A percentile compares a stretch with the other conserved stretches of the same genome.
These are phyloP conservation scores for Trichodelitschia bisporula DNA, from an alignment of 495 filamentous ascomycete genomes.

Conservation along the genomic window DNA sequence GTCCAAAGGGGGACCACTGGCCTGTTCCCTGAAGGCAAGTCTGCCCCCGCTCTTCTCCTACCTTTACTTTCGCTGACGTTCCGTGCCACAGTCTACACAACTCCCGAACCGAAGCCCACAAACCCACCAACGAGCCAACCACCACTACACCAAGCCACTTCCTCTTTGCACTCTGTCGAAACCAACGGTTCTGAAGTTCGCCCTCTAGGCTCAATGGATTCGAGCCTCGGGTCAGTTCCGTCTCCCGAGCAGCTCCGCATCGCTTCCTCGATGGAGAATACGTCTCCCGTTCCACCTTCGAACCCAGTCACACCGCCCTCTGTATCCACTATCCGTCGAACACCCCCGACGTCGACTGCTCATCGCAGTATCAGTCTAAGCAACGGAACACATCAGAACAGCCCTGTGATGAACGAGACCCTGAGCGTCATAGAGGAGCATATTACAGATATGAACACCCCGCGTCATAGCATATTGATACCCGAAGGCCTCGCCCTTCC, in stretches of 20 bases:
- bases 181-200: too few relatives aligned
- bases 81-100: conserved; percentile 16
- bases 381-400: conserved; percentile 17
- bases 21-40: conserved; percentile 71
- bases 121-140: too few relatives aligned
- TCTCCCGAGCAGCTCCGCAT: too few relatives aligned
- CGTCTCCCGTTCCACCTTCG: not conserved
- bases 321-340: conserved; percentile 1
- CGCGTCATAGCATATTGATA: conserved; percentile 29
- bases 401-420: conserved; percentile 88
- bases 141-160: too few relatives aligned
- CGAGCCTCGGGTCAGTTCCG: too few relatives aligned
- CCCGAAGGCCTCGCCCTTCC: conserved; percentile 22
- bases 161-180: too few relatives aligned
- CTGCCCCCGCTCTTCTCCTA: not conserved
- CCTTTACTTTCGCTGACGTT: too few relatives aligned
- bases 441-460: conserved; percentile 76
- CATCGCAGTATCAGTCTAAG: conserved; percentile 24
- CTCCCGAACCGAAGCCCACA: conserved; percentile 13
- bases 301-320: not conserved
- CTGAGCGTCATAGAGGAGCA: conserved; percentile 95
- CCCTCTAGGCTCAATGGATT: too few relatives aligned
- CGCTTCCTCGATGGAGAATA: too few relatives aligned
- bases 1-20: conserved; percentile 47
- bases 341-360: conserved; percentile 5